Conservation (phyloP, 2,329 filamentous ascomycete species). For the Fonsecaea pedrosoi region DNA sequence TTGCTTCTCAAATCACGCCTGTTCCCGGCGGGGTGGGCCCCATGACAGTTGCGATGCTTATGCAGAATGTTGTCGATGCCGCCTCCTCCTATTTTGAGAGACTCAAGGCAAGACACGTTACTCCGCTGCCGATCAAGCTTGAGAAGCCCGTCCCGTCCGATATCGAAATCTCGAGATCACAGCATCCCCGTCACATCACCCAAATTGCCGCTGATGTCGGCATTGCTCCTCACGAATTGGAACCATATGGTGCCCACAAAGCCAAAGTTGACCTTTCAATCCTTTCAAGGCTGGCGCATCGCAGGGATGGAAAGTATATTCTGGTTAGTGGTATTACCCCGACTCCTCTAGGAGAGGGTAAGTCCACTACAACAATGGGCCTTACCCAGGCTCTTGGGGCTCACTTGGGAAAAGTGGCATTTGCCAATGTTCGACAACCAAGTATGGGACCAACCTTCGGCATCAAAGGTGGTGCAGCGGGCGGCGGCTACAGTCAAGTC, state of each 20-base stretch:
- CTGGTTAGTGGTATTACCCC: conserved; percentile 95
- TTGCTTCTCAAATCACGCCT: conserved; percentile 92
- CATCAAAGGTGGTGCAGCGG: conserved; percentile 97
- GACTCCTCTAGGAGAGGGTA: conserved; percentile 94
- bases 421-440: conserved; percentile 96
- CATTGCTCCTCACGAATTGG: conserved; percentile 85
- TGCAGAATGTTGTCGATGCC: conserved; percentile 92
- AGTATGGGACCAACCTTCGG: conserved; percentile 98
- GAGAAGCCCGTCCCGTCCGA: conserved; percentile 88
- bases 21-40: conserved; percentile 96
- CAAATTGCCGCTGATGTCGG: conserved; percentile 84
- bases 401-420: conserved; percentile 84
- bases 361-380: conserved; percentile 97
- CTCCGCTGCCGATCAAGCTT: conserved; percentile 82
- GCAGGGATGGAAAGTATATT: conserved; percentile 86
- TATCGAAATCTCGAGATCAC: conserved; percentile 86
- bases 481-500: conserved; percentile 97
- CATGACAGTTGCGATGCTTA: conserved; percentile 98
- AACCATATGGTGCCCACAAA: conserved; percentile 94
- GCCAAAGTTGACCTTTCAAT: conserved; percentile 88
- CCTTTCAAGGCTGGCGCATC: conserved; percentile 83
- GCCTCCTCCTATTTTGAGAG: conserved; percentile 81
- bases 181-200: conserved; percentile 91
- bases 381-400: conserved; percentile 90
- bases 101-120: conserved; percentile 79